These are phyloP conservation scores for Pleoardoris graminearum DNA, from an alignment of 2,329 filamentous ascomycete genomes.

Conservation along the genomic window DNA sequence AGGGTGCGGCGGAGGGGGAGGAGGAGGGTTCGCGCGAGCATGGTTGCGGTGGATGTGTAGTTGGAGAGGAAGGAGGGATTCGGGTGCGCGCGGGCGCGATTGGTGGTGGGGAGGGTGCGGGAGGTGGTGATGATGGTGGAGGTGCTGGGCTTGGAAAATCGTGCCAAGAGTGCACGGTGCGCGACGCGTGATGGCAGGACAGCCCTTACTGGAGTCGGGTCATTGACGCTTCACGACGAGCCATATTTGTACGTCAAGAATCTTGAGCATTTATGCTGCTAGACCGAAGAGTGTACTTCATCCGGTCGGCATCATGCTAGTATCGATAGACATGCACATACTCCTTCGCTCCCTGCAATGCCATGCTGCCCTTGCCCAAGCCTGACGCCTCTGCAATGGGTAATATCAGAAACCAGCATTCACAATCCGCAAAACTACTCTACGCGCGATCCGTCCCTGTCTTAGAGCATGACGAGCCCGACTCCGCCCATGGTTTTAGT, in stretches of 20 bases:
- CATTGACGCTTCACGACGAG: too few relatives aligned
- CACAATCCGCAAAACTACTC: too few relatives aligned
- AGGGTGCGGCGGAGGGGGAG: conserved; percentile 39
- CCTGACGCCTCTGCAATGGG: conserved; percentile 1
- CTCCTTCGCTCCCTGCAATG: neutral
- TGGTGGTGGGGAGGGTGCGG: neutral
- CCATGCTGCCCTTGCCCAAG: neutral
- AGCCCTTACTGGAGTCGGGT: too few relatives aligned
- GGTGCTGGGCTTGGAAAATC: conserved; percentile 9
- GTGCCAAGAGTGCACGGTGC: conserved; percentile 14
- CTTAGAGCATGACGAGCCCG: conserved; percentile 80
- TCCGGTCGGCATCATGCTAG: too few relatives aligned
- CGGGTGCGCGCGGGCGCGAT: neutral
- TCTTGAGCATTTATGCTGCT: too few relatives aligned
- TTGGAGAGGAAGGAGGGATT: too few relatives aligned
- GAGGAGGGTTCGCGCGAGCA: conserved; percentile 41
- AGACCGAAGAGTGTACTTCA: too few relatives aligned
- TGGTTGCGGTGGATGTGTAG: conserved; percentile 18
- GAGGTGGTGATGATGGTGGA: conserved; percentile 1
- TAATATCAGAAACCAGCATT: too few relatives aligned
- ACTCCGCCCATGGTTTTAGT: conserved; percentile 80
- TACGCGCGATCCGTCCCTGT: conserved; percentile 19
- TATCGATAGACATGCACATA: too few relatives aligned
- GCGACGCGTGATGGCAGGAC: neutral
- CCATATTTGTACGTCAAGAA: too few relatives aligned